Evolutionary conservation across 371 early-diverging fungal genomes (phyloP).

Genomic region (Actinomortierella wolfii): DNA sequence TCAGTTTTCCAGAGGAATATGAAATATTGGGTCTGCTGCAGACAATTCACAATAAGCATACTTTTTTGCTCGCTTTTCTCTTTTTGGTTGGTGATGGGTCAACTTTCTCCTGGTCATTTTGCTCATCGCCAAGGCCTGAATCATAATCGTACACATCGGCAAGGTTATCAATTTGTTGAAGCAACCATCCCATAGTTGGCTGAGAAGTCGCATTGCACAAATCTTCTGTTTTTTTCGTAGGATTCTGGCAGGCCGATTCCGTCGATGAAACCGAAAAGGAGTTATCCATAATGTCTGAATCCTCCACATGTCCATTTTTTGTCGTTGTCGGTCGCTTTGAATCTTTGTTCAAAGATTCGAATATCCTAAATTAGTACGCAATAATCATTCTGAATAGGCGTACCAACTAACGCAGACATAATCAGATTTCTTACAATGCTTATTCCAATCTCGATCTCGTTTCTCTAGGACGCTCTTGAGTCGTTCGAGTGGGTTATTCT

Average conservation of each 20-base stretch:
- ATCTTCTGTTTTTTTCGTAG: not conserved
- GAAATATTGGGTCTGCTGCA: not conserved
- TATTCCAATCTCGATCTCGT: slow-evolving; percentile 1
- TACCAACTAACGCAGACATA: slow-evolving; percentile 1
- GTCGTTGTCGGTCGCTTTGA: slow-evolving; percentile 1
- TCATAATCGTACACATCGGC: slow-evolving; percentile 2
- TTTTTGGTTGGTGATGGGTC: slow-evolving; percentile 2
- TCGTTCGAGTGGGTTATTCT: slow-evolving; percentile 1
- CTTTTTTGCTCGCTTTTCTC: slow-evolving; percentile 2
- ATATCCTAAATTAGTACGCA: slow-evolving; percentile 1
- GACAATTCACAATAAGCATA: not conserved
- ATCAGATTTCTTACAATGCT: slow-evolving; percentile 1
- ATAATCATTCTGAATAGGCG: not conserved
- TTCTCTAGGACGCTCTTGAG: not conserved
- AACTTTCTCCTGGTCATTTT: not conserved
- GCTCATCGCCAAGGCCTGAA: slow-evolving; percentile 1
- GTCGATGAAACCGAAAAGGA: not conserved
- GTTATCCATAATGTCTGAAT: not conserved
- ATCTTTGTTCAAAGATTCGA: slow-evolving; percentile 2
- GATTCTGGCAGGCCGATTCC: not conserved
- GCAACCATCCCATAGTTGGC: slow-evolving; percentile 3
- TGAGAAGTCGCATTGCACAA: not conserved
- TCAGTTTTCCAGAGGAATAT: slow-evolving; percentile 1
- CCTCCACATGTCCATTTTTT: not conserved
- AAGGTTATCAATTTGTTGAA: slow-evolving; percentile 1